A percentile compares a stretch with the other conserved stretches of the same genome.
These are phyloP conservation scores for Debaryomyces prosopidis DNA, from an alignment of 805 yeast species.

Conservation along the genomic window DNA sequence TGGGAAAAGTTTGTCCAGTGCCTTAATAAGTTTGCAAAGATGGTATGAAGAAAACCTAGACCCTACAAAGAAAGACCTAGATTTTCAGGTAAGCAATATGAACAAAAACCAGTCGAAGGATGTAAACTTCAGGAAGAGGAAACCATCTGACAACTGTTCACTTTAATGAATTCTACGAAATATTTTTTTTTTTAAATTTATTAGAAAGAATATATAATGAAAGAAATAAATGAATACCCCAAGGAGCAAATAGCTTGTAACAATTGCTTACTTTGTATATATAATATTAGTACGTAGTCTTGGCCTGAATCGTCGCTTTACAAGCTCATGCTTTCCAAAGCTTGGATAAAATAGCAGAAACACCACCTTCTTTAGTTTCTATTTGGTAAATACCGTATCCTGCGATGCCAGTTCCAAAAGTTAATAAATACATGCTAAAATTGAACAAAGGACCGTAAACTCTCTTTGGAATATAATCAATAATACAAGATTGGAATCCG, in stretches of 20 bases:
- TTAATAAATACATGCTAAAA: slow-evolving; percentile 57
- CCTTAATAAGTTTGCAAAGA: slow-evolving; percentile 14
- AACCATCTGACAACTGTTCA: slow-evolving; percentile 6
- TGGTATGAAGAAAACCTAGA: slow-evolving; percentile 23
- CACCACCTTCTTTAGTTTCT: slow-evolving; percentile 67
- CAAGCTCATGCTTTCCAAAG: slow-evolving; percentile 35
- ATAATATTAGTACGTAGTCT: too few relatives aligned
- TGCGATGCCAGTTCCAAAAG: slow-evolving; percentile 63
- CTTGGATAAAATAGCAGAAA: slow-evolving; percentile 48
- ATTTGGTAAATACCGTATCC: slow-evolving; percentile 71
- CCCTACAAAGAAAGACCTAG: slow-evolving; percentile 11
- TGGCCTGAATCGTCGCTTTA: too few relatives aligned
- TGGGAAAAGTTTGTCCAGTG: slow-evolving; percentile 16
- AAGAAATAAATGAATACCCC: neutral
- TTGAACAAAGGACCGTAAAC: slow-evolving; percentile 68
- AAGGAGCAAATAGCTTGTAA: too few relatives aligned
- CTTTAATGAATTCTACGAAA: neutral
- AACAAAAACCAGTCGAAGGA: neutral
- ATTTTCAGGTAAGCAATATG: neutral
- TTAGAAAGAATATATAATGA: neutral
- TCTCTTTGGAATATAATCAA: slow-evolving; percentile 75
- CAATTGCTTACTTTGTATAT: neutral
- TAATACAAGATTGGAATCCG: slow-evolving; percentile 76
- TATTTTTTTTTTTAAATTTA: neutral
- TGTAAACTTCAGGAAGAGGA: slow-evolving; percentile 11